Evolutionary conservation across 73 alveolate genomes (phyloP).

Genomic region (Paramecium pentaurelia): DNA sequence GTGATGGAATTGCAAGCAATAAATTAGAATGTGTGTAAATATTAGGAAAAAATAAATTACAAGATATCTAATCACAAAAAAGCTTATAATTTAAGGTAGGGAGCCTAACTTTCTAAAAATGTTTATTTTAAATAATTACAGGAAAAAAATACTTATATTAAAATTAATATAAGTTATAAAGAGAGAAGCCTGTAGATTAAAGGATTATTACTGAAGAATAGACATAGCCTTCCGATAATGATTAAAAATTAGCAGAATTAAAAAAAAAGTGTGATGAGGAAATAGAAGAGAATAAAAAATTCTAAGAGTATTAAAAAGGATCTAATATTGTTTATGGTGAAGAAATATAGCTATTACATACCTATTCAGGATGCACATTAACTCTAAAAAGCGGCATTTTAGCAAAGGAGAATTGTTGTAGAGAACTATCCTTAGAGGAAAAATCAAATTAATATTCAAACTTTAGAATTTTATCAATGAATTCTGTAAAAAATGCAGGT

Average conservation of each 20-base stretch:
- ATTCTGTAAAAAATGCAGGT: background rate
- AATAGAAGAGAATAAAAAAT: background rate
- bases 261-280: background rate
- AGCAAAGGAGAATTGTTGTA: conserved; percentile 33
- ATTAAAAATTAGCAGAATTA: background rate
- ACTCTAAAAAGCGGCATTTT: background rate
- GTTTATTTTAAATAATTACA: background rate
- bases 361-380: background rate
- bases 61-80: background rate
- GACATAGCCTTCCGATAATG: background rate
- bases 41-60: background rate
- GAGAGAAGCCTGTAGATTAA: background rate
- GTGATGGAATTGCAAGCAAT: conserved; percentile 58
- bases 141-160: conserved; percentile 15
- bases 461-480: conserved; percentile 4
- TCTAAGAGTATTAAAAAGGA: background rate
- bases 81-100: background rate
- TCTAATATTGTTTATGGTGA: conserved; percentile 9
- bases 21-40: conserved; percentile 43
- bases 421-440: conserved; percentile 45
- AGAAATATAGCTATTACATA: background rate
- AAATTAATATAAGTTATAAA: background rate
- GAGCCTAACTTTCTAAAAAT: background rate
- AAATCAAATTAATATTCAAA: background rate
- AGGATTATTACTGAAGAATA: background rate